A percentile compares a stretch with the other conserved stretches of the same genome.
These are phyloP conservation scores for Pochonia chlamydosporia DNA, from an alignment of 2,329 filamentous ascomycete genomes.

Conservation along the genomic window DNA sequence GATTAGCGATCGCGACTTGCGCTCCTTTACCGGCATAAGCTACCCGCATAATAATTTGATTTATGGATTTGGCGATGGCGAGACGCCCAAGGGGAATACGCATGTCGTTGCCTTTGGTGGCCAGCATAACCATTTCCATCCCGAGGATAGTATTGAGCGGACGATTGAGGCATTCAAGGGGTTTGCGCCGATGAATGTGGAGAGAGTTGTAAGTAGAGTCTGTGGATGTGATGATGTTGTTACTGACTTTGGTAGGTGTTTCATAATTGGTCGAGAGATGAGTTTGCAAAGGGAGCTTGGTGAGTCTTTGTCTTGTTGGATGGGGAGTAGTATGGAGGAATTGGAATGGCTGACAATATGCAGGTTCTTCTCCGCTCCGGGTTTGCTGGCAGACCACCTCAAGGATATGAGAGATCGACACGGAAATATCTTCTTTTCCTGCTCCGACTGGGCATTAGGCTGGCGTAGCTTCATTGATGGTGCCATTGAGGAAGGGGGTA, in stretches of 20 bases:
- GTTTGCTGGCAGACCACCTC: conserved; percentile 30
- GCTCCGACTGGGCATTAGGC: conserved; percentile 41
- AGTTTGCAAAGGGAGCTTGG: conserved; percentile 39
- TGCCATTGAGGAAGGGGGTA: conserved; percentile 37
- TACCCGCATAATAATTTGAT: conserved; percentile 37
- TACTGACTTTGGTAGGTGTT: conserved; percentile 27
- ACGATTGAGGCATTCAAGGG: conserved; percentile 26
- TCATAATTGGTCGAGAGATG: conserved; percentile 43
- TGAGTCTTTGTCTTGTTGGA: conserved; percentile 10
- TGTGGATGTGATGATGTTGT: no score
- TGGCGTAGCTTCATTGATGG: conserved; percentile 47
- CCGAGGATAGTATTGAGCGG: conserved; percentile 31
- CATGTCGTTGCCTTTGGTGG: conserved; percentile 42
- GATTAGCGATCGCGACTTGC: conserved; percentile 30
- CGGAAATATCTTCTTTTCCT: conserved; percentile 39
- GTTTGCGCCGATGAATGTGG: conserved; percentile 25
- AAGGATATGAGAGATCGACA: conserved; percentile 33
- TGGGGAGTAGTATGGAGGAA: no score
- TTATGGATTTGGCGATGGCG: conserved; percentile 39
- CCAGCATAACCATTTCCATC: conserved; percentile 35
- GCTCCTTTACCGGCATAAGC: conserved; percentile 36
- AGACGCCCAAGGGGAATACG: conserved; percentile 37
- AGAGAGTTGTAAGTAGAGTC: conserved; percentile 17
- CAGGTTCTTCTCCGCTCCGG: conserved; percentile 31
- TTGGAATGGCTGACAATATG: no score